phyloP scores from a whole-genome alignment of 305 asterid species.

The Rubia peregrina region DNA sequence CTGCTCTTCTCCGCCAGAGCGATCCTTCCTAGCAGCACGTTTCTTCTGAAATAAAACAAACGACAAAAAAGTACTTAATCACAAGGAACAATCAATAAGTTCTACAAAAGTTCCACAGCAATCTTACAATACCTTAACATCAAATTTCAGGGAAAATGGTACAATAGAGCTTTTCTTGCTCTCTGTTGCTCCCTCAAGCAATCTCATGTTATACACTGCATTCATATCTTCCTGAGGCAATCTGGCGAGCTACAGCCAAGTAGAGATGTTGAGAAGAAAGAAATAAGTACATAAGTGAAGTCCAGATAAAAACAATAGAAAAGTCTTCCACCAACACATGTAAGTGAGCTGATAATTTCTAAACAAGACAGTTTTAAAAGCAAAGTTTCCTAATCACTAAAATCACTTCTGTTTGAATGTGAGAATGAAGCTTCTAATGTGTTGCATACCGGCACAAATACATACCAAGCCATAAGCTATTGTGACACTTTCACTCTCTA shows the following conservation, averaged over 20 bases:
- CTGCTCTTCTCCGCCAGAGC: constrained; percentile 59
- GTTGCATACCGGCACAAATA: not conserved
- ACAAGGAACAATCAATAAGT: constrained; percentile 12
- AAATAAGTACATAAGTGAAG: not conserved
- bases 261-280: not conserved
- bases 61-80: constrained; percentile 3
- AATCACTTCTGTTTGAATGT: not conserved
- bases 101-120: constrained; percentile 3
- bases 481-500: not conserved
- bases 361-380: not conserved
- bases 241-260: constrained; percentile 61
- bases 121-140: constrained; percentile 65
- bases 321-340: not conserved
- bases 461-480: not conserved
- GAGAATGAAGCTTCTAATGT: not conserved
- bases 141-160: constrained; percentile 86
- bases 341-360: not conserved
- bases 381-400: not conserved
- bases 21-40: constrained; percentile 85
- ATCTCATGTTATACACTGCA: constrained; percentile 94
- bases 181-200: constrained; percentile 68
- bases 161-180: constrained; percentile 61
- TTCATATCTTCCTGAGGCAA: constrained; percentile 75
- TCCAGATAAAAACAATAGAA: constrained; percentile 1
- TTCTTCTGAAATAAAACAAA: constrained; percentile 53